phyloP scores from a whole-genome alignment of 306 rosid species.

The Boehmeria nivea region DNA sequence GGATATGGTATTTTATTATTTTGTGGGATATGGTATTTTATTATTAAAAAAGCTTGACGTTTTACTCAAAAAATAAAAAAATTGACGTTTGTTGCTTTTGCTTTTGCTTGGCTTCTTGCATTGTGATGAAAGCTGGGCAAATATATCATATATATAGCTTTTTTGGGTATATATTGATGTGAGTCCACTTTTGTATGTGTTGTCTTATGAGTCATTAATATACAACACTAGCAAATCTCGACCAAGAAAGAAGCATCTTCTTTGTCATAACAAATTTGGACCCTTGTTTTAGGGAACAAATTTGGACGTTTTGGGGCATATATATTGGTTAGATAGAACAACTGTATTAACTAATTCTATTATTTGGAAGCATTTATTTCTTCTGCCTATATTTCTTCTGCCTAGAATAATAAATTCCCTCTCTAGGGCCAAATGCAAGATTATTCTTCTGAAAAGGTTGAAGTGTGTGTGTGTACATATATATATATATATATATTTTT shows the following conservation, averaged over 20 bases:
- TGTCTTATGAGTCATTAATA: too few relatives aligned
- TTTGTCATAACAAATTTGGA: background rate
- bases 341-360: background rate
- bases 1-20: background rate
- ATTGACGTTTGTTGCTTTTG: background rate
- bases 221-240: too few relatives aligned
- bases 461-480: too few relatives aligned
- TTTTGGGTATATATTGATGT: background rate
- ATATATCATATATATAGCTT: background rate
- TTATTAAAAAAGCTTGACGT: background rate
- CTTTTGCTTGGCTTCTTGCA: conserved; percentile 2
- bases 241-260: background rate
- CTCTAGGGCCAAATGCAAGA: background rate
- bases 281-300: background rate
- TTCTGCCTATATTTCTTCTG: background rate
- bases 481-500: too few relatives aligned
- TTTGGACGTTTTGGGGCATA: background rate
- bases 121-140: background rate
- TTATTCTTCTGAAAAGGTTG: too few relatives aligned
- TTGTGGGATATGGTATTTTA: background rate
- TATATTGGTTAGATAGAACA: background rate
- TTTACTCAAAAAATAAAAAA: too few relatives aligned
- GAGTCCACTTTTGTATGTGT: background rate
- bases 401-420: background rate
- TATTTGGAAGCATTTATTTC: background rate